Evolutionary conservation across 2,329 filamentous ascomycete species (phyloP).

Genomic region (Sporothrix sp.): DNA sequence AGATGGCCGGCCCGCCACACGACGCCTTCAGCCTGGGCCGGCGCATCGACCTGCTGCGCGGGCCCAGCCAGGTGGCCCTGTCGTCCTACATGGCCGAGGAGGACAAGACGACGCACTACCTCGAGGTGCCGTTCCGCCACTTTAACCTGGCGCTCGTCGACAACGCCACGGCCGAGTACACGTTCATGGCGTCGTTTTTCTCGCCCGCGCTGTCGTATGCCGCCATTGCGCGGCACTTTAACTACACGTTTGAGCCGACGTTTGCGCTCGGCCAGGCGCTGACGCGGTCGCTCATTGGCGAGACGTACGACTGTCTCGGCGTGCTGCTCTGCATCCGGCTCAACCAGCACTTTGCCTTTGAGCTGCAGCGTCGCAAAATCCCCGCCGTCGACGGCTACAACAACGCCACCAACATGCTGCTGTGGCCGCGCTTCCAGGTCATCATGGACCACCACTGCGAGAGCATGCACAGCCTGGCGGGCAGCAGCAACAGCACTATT

Average conservation of each 20-base stretch:
- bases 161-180: constrained; percentile 90
- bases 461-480: constrained; percentile 59
- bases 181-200: constrained; percentile 87
- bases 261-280: constrained; percentile 72
- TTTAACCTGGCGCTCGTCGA: constrained; percentile 92
- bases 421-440: constrained; percentile 92
- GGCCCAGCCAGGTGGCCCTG: constrained; percentile 62
- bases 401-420: constrained; percentile 88
- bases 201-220: constrained; percentile 64
- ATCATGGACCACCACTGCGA: constrained; percentile 92
- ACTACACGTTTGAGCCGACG: constrained; percentile 80
- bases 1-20: constrained; percentile 54
- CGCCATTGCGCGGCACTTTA: constrained; percentile 71
- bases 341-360: constrained; percentile 90
- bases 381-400: constrained; percentile 85
- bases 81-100: constrained; percentile 88
- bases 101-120: constrained; percentile 66
- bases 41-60: constrained; percentile 71
- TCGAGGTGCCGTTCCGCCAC: constrained; percentile 84
- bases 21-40: constrained; percentile 86
- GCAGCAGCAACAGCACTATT: constrained; percentile 20
- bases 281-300: constrained; percentile 65
- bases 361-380: constrained; percentile 82
- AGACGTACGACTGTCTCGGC: constrained; percentile 75
- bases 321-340: constrained; percentile 83